A percentile compares a stretch with the other conserved stretches of the same genome.
Conservation (phyloP, 2,329 filamentous ascomycete species). For the Chrysoporthe deuterocubensis region DNA sequence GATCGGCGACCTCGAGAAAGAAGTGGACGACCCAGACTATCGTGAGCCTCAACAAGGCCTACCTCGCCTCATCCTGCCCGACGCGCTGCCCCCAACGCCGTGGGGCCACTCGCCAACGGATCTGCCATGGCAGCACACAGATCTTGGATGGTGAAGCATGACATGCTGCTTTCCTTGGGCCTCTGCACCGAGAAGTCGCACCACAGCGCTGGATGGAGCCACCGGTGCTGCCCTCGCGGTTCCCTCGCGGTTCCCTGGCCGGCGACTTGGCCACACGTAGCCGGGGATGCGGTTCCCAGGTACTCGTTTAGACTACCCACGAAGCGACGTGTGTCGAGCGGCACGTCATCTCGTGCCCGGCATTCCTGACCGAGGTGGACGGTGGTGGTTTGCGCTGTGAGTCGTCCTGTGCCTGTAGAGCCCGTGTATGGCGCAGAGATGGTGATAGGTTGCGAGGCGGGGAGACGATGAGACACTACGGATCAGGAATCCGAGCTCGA, state of each 20-base stretch:
- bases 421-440: slow-evolving; percentile 12
- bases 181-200: slow-evolving; percentile 25
- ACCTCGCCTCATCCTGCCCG: slow-evolving; percentile 4
- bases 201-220: slow-evolving; percentile 16
- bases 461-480: slow-evolving; percentile 22
- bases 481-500: slow-evolving; percentile 10
- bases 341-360: slow-evolving; percentile 27
- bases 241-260: neutral
- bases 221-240: slow-evolving; percentile 24
- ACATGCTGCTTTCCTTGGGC: slow-evolving; percentile 27
- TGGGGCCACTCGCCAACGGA: slow-evolving; percentile 9
- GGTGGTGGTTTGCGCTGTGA: slow-evolving; percentile 9
- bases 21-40: slow-evolving; percentile 2
- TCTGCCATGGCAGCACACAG: slow-evolving; percentile 14
- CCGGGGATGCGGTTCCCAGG: slow-evolving; percentile 9
- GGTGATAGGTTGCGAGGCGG: slow-evolving; percentile 12
- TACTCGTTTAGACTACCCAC: slow-evolving; percentile 15
- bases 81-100: neutral
- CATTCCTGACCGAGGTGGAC: slow-evolving; percentile 27
- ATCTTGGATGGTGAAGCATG: slow-evolving; percentile 27
- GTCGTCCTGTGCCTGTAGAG: neutral
- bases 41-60: slow-evolving; percentile 10
- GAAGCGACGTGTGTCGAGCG: slow-evolving; percentile 22
- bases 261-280: slow-evolving; percentile 13
- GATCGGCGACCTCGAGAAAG: slow-evolving; percentile 25